These are phyloP conservation scores for Sclerotinia trifoliorum DNA, from an alignment of 2,329 filamentous ascomycete species.

Conservation along the genomic window DNA sequence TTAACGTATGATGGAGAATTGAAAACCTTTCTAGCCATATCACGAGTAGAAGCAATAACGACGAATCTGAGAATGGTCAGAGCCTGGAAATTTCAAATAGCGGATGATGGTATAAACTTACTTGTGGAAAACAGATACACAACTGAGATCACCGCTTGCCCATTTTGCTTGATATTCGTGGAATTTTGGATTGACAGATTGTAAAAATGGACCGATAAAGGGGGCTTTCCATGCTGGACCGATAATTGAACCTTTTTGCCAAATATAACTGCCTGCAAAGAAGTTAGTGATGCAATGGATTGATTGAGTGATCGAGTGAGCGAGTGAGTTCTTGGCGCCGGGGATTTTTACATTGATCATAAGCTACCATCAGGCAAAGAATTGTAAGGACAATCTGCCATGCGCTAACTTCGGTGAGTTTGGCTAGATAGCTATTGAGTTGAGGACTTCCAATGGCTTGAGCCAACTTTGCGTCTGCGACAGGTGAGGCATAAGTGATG, in stretches of 20 bases:
- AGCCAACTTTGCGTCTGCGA: slow-evolving; percentile 37
- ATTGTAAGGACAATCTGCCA: slow-evolving; percentile 70
- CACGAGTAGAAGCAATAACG: slow-evolving; percentile 90
- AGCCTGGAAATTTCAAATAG: not conserved
- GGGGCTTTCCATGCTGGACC: slow-evolving; percentile 75
- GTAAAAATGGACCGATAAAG: slow-evolving; percentile 92
- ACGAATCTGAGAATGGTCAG: slow-evolving; percentile 68
- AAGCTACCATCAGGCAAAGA: slow-evolving; percentile 69
- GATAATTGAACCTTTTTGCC: slow-evolving; percentile 71
- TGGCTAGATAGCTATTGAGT: slow-evolving; percentile 32
- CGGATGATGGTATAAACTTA: slow-evolving; percentile 46
- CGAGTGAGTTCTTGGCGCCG: not conserved
- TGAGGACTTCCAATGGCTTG: slow-evolving; percentile 33
- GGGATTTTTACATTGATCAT: slow-evolving; percentile 73
- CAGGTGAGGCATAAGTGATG: slow-evolving; percentile 38
- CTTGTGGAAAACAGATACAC: slow-evolving; percentile 99
- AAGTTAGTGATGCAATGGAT: slow-evolving; percentile 22
- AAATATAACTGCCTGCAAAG: slow-evolving; percentile 66
- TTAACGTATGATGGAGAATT: slow-evolving; percentile 91
- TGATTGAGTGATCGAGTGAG: not conserved
- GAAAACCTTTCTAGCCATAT: slow-evolving; percentile 95
- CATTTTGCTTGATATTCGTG: slow-evolving; percentile 90
- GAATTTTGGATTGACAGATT: slow-evolving; percentile 90
- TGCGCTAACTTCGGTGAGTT: slow-evolving; percentile 44
- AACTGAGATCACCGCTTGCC: slow-evolving; percentile 86